Conservation (phyloP, 345 rosid genomes). For the Aquilaria yunnanensis region DNA sequence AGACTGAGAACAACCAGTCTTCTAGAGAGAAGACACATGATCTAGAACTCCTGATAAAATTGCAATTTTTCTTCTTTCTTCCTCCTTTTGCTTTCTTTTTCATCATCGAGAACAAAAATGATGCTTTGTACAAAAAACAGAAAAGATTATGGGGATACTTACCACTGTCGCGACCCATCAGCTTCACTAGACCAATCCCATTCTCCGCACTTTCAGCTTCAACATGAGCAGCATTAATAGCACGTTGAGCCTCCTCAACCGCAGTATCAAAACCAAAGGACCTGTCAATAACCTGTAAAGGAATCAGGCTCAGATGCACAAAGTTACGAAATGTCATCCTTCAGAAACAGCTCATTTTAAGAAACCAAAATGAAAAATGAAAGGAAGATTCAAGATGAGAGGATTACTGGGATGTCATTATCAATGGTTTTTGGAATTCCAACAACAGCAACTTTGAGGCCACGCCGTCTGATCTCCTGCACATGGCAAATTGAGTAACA, state of each 20-base stretch:
- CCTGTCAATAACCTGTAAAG: conserved; percentile 76
- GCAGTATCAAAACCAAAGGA: conserved; percentile 95
- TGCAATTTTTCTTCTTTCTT: neutral
- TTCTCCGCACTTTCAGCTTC: conserved; percentile 74
- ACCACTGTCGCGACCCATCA: conserved; percentile 91
- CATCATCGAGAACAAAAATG: neutral
- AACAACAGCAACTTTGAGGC: conserved; percentile 73
- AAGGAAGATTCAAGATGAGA: neutral
- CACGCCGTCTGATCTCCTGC: conserved; percentile 78
- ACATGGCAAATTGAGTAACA: conserved; percentile 7
- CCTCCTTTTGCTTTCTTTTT: neutral
- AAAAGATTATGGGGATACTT: conserved; percentile 15
- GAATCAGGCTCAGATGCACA: conserved; percentile 9
- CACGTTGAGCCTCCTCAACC: conserved; percentile 96
- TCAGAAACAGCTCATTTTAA: neutral
- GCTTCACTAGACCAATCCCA: conserved; percentile 85
- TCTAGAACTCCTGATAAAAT: no score
- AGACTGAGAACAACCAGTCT: no score
- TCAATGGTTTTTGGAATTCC: conserved; percentile 95
- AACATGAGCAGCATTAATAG: conserved; percentile 88
- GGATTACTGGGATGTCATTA: conserved; percentile 81
- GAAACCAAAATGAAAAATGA: conserved; percentile 1
- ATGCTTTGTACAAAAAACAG: neutral
- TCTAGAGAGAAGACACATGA: no score
- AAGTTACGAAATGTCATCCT: conserved; percentile 6